phyloP scores from a whole-genome alignment of 2,329 filamentous ascomycete genomes.

The Botryotinia calthae region DNA sequence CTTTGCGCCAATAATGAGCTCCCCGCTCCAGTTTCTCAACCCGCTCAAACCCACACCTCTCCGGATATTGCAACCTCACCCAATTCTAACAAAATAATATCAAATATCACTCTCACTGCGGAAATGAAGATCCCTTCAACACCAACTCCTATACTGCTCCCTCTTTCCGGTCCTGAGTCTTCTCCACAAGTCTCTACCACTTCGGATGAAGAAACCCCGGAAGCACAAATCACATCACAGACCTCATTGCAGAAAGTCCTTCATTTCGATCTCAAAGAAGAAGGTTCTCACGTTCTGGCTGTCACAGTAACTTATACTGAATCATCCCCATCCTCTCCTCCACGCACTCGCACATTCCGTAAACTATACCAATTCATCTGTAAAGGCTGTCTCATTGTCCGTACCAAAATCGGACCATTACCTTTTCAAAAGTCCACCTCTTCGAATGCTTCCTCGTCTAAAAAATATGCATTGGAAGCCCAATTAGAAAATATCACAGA shows the following conservation, averaged over 20 bases:
- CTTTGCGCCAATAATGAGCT: constrained; percentile 93
- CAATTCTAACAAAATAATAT: constrained; percentile 51
- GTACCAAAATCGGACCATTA: constrained; percentile 74
- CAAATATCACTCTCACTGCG: constrained; percentile 77
- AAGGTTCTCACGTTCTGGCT: constrained; percentile 88
- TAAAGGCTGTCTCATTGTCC: constrained; percentile 82
- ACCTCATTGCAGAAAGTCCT: constrained; percentile 70
- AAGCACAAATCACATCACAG: background rate
- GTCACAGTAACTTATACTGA: constrained; percentile 95
- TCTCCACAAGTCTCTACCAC: constrained; percentile 18
- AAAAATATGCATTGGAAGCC: constrained; percentile 77
- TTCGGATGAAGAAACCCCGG: background rate
- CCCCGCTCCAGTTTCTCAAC: constrained; percentile 31
- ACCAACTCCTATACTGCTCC: constrained; percentile 58
- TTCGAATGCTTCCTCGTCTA: constrained; percentile 28
- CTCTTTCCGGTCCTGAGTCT: constrained; percentile 45
- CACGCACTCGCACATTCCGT: constrained; percentile 66
- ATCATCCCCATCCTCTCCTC: constrained; percentile 59
- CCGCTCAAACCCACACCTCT: background rate
- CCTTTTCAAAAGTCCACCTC: constrained; percentile 26
- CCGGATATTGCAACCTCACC: constrained; percentile 30
- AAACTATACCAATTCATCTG: constrained; percentile 97
- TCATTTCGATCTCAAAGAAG: constrained; percentile 85
- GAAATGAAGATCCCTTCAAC: constrained; percentile 90
- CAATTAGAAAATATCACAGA: constrained; percentile 88